Base-by-base conservation (phyloP, 345 rosid genomes). In the Lepidium didymum region DNA sequence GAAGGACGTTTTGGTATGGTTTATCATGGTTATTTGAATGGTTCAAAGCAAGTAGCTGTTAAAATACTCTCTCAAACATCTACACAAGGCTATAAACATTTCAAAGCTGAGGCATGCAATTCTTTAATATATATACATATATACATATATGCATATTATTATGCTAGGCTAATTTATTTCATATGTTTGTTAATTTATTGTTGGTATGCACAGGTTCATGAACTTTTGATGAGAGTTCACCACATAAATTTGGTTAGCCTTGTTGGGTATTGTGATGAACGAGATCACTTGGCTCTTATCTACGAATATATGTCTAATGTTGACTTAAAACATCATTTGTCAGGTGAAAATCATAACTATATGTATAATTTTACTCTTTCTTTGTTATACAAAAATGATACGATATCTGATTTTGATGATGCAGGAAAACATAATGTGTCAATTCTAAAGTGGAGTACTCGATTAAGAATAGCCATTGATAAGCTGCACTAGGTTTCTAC, bases 1-100 rank as follows among this genome's bases (percentile, higher is more conserved):
- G 67, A 77, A 64, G 89, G 85, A 38, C 83, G 86, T 2, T 82
- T 81, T 38, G 89, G 89, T 57, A 67, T 65, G 16, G 87, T 85
- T 5, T 82, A 78, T 55, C 70, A 49, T 38, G 89, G 85, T 3
- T 15, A 7, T 16, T 47, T 82, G n/a, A 33, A 46, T 44, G 31
- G 12, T 33, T 29, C 67, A 44, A 27, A 62, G 16, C 14, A 62
- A 64, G 58, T 64, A n/a, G 59, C 45, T 37, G 58, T 64, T 5
- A 62, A 64, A 36, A 5, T 50, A 21, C 69, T 51, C 23, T 47
- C 69, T 0, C 58, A 35, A 14, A 19, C 56, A 33, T 63, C 68
- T 47, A 16, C 56, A 31, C 56, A 46, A 47, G 68, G 66, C 41
- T 61, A 61, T 46, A 62, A 62, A 34, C 37, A 62, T 10, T 45